Percentiles rank a stretch among this genome's conserved stretches.
Evolutionary conservation across 768 basidiomycete genomes (phyloP).

Genomic region (Paxillus rubicundulus): DNA sequence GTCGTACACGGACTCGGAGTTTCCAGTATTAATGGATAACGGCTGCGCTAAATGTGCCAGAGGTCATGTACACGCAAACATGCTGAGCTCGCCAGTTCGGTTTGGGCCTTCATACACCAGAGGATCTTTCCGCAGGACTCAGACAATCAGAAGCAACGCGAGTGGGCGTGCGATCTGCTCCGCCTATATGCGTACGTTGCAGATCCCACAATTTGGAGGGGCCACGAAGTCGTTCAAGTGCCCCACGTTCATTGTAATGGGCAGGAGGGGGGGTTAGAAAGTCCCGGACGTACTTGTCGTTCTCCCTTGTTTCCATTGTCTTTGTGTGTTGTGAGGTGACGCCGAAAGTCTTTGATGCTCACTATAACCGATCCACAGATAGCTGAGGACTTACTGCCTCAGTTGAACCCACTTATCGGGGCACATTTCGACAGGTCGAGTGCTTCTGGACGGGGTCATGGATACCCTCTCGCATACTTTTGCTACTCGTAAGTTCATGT

Average conservation of each 20-base stretch:
- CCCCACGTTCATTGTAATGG: neutral
- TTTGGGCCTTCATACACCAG: neutral
- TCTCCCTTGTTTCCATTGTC: neutral
- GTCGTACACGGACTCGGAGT: too few relatives aligned
- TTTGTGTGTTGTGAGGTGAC: neutral
- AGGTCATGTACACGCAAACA: neutral
- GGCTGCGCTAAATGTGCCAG: neutral
- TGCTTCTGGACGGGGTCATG: slow-evolving; percentile 10
- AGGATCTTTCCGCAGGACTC: neutral
- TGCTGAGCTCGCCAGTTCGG: too few relatives aligned
- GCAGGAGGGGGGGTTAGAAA: neutral
- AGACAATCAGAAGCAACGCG: neutral
- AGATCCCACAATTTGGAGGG: neutral
- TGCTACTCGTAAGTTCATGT: slow-evolving; percentile 4
- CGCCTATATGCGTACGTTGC: neutral
- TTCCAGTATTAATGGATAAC: too few relatives aligned
- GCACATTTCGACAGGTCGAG: slow-evolving; percentile 5
- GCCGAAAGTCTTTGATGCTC: neutral
- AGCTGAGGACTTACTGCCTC: neutral
- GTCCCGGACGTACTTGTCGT: neutral
- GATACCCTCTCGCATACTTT: slow-evolving; percentile 5
- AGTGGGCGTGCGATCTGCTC: neutral
- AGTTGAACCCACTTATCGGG: neutral
- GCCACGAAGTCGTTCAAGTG: neutral
- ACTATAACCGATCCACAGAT: neutral